Base-by-base conservation (phyloP, 768 basidiomycete species). In the Suillus lakei region DNA sequence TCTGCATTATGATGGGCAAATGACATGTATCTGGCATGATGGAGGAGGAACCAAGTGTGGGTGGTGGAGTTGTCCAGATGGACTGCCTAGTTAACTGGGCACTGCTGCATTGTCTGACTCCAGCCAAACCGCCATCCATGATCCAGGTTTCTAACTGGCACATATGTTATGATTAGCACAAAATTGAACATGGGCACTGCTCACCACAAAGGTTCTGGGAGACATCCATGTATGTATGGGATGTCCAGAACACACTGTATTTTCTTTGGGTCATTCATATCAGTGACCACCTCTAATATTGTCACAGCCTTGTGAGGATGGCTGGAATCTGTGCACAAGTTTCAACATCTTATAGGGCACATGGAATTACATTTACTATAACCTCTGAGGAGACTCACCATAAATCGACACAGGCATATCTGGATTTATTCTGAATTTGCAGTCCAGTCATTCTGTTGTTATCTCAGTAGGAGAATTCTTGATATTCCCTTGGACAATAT, bases 151-250 rank as follows among this genome's bases (percentile, higher is more conserved):
- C 21, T 44, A 9, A 44, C 8, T 4, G 0, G 0, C 0, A 3
- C 9, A 21, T 9, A 44, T 1, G 9, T 44, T 4, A n/a, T 10
- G 4, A n/a, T 10, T 3, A 44, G 43, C 9, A 7, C 3, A 7
- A 5, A 10, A n/a, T 2, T 21, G 0, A n/a, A 44, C 10, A 21
- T 21, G 0, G 8, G n/a, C 8, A 0, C 4, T 4, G 8, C 43
- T 44, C 4, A 44, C 43, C 43, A 10, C 43, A 44, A 44, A 9
- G 21, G 8, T 4, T 44, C 43, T 44, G 43, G 43, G 9, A 44
- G 43, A 2, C 43, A 21, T n/a, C 43, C 43, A n/a, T 44, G 43
- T n/a, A 44, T 21, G 21, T 44, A 44, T n/a, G 43, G 43, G 2
- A 44, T 1, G 43, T 44, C 43, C 9, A 44, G 43, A n/a, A 44